These are phyloP conservation scores for Colletotrichum brevisporum DNA, from an alignment of 2,329 filamentous ascomycete species.

Conservation along the genomic window DNA sequence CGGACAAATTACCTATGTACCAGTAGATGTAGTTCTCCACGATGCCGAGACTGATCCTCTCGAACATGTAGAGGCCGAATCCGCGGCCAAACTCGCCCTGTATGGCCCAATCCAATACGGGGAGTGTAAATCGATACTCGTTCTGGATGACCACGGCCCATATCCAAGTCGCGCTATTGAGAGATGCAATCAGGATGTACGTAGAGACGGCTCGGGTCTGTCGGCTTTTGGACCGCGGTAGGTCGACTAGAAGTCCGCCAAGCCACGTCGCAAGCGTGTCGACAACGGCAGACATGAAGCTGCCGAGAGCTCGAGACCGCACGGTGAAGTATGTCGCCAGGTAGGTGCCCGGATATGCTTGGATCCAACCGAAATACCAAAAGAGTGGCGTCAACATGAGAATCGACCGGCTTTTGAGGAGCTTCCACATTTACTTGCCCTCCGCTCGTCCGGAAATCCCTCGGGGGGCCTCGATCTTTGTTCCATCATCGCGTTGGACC, in stretches of 20 bases:
- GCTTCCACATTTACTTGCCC: constrained; percentile 52
- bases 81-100: constrained; percentile 56
- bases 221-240: constrained; percentile 54
- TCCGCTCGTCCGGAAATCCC: constrained; percentile 45
- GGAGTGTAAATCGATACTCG: constrained; percentile 58
- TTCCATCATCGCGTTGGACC: constrained; percentile 59
- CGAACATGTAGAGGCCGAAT: constrained; percentile 59
- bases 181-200: constrained; percentile 55
- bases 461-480: constrained; percentile 48
- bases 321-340: constrained; percentile 59
- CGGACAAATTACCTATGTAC: constrained; percentile 61
- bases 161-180: constrained; percentile 61
- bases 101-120: constrained; percentile 59
- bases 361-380: constrained; percentile 52
- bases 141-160: constrained; percentile 63
- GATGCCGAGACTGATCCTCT: constrained; percentile 54
- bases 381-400: constrained; percentile 46
- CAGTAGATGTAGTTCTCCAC: constrained; percentile 62
- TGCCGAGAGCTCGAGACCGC: constrained; percentile 54
- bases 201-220: constrained; percentile 56
- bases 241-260: constrained; percentile 52
- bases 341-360: constrained; percentile 58
- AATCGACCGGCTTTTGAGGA: constrained; percentile 51
- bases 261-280: constrained; percentile 56
- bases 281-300: constrained; percentile 53